Percentiles rank a stretch among this genome's conserved stretches.
These are phyloP conservation scores for Zarea fungicola DNA, from an alignment of 2,329 filamentous ascomycete genomes.

Conservation along the genomic window DNA sequence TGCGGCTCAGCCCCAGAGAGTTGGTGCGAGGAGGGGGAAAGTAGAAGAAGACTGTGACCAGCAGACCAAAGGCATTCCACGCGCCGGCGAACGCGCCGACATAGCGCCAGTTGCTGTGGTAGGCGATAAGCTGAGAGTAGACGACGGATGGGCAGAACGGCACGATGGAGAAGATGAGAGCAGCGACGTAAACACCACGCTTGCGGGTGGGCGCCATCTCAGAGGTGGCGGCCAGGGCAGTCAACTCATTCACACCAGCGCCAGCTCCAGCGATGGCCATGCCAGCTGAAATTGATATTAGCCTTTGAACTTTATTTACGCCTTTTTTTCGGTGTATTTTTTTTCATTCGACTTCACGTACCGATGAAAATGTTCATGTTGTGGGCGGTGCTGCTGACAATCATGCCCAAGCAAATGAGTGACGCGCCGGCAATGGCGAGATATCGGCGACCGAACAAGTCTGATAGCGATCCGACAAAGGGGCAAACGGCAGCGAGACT, in stretches of 20 bases:
- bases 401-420: slow-evolving; percentile 53
- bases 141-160: slow-evolving; percentile 57
- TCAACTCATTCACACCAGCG: slow-evolving; percentile 63
- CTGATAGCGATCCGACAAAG: slow-evolving; percentile 1
- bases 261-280: slow-evolving; percentile 56
- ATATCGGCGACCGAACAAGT: slow-evolving; percentile 39
- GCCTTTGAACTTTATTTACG: no score
- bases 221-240: slow-evolving; percentile 59
- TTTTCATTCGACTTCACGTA: slow-evolving; percentile 17
- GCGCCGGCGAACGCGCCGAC: slow-evolving; percentile 47
- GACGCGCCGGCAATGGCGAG: slow-evolving; percentile 50
- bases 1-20: slow-evolving; percentile 24
- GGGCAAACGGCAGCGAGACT: slow-evolving; percentile 35
- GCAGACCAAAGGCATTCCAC: slow-evolving; percentile 47
- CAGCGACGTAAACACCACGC: slow-evolving; percentile 57
- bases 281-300: no score
- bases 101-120: slow-evolving; percentile 47
- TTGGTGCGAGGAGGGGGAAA: slow-evolving; percentile 45
- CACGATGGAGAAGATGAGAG: slow-evolving; percentile 55
- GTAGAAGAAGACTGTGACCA: slow-evolving; percentile 48
- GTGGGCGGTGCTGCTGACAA: slow-evolving; percentile 52
- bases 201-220: slow-evolving; percentile 62
- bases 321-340: background rate
- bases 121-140: slow-evolving; percentile 51
- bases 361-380: slow-evolving; percentile 58